Conservation (phyloP, 352 stramenopile genomes). For the Globisporangium nodosum region DNA sequence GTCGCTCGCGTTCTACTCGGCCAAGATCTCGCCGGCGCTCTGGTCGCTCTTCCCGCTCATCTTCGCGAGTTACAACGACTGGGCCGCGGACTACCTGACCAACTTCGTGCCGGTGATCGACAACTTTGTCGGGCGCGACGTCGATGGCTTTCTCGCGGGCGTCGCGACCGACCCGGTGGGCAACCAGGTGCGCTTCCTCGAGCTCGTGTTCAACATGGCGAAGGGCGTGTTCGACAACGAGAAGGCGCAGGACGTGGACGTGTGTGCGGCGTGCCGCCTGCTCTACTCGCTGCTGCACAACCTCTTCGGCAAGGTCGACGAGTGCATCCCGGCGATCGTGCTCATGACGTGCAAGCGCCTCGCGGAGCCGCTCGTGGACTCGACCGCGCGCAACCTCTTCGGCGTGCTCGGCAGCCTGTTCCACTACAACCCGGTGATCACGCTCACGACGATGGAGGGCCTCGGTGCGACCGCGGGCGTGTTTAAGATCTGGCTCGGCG, state of each 20-base stretch:
- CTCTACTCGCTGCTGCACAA: conserved; percentile 84
- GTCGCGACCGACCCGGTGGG: conserved; percentile 34
- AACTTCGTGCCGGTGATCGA: conserved; percentile 96
- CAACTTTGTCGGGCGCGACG: conserved; percentile 92
- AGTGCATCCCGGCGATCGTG: conserved; percentile 71
- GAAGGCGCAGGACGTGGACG: conserved; percentile 57
- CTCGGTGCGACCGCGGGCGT: conserved; percentile 86
- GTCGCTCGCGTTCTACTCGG: conserved; percentile 94
- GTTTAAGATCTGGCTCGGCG: conserved; percentile 89
- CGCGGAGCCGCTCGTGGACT: conserved; percentile 48
- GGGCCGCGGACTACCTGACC: conserved; percentile 94
- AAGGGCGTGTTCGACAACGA: conserved; percentile 66
- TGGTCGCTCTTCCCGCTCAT: conserved; percentile 96
- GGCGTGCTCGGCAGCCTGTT: conserved; percentile 89
- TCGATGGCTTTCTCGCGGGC: conserved; percentile 62
- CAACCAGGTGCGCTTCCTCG: conserved; percentile 57
- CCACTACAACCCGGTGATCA: conserved; percentile 92
- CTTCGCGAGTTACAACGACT: conserved; percentile 94
- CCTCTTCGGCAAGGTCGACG: conserved; percentile 75
- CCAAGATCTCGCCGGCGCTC: conserved; percentile 88
- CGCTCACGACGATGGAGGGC: conserved; percentile 84
- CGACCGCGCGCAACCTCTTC: conserved; percentile 79
- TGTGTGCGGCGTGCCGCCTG: conserved; percentile 66
- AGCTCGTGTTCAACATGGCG: conserved; percentile 79
- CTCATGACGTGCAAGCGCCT: conserved; percentile 61